phyloP scores from a whole-genome alignment of 768 basidiomycete species.

The Trametes punicea region DNA sequence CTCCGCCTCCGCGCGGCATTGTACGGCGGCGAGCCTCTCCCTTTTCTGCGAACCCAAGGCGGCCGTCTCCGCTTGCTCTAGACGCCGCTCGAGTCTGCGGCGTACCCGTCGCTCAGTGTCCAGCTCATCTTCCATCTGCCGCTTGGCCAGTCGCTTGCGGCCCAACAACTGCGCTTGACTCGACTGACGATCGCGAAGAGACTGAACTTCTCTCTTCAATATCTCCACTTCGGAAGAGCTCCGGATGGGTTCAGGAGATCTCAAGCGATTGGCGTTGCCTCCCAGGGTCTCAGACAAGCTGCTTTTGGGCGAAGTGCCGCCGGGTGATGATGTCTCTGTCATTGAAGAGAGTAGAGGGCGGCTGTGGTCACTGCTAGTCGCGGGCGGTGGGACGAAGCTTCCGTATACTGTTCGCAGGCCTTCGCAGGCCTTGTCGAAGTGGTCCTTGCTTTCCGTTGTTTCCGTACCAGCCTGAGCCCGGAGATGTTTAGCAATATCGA shows the following conservation, averaged over 20 bases:
- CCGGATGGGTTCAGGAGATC: background rate
- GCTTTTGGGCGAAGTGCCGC: background rate
- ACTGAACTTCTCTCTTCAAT: constrained; percentile 38
- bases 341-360: background rate
- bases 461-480: constrained; percentile 25
- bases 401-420: constrained; percentile 18
- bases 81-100: constrained; percentile 22
- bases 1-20: constrained; percentile 21
- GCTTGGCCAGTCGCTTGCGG: constrained; percentile 37
- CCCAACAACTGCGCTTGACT: constrained; percentile 31
- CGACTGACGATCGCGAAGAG: constrained; percentile 35
- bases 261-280: background rate
- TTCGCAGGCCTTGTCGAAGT: constrained; percentile 36
- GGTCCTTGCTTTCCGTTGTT: constrained; percentile 31
- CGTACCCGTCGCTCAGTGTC: constrained; percentile 23
- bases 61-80: constrained; percentile 12
- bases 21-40: constrained; percentile 19
- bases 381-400: background rate
- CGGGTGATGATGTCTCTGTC: too few relatives aligned
- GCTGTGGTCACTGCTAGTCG: background rate
- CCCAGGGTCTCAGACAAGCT: background rate
- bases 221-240: constrained; percentile 7
- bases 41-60: constrained; percentile 10
- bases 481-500: constrained; percentile 39
- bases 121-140: constrained; percentile 41